Percentiles rank a stretch among this genome's conserved stretches.
These are phyloP conservation scores for Lipomyces mesembrius DNA, from an alignment of 805 yeast genomes.

Conservation along the genomic window DNA sequence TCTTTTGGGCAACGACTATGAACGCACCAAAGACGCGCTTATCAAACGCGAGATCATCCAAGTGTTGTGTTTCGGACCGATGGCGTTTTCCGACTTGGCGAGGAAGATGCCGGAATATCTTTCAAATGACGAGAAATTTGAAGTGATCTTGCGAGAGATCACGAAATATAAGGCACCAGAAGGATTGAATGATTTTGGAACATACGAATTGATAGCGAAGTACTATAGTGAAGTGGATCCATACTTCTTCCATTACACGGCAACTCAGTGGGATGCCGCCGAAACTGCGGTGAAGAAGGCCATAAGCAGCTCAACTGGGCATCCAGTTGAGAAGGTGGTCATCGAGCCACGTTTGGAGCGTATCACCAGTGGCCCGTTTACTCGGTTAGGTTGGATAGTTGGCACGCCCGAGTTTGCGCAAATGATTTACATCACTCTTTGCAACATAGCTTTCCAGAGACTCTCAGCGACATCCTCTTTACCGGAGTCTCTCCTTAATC, in stretches of 20 bases:
- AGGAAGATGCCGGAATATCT: slow-evolving; percentile 76
- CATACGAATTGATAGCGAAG: slow-evolving; percentile 68
- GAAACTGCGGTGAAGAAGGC: slow-evolving; percentile 62
- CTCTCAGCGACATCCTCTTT: slow-evolving; percentile 39
- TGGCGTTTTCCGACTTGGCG: slow-evolving; percentile 71
- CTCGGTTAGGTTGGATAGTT: slow-evolving; percentile 39
- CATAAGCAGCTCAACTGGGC: slow-evolving; percentile 49
- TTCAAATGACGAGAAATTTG: slow-evolving; percentile 74
- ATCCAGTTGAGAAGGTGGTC: slow-evolving; percentile 55
- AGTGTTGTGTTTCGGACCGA: slow-evolving; percentile 73
- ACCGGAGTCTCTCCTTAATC: slow-evolving; percentile 63
- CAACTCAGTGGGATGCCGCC: slow-evolving; percentile 85
- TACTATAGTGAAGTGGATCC: slow-evolving; percentile 69
- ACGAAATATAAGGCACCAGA: slow-evolving; percentile 69
- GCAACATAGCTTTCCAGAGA: slow-evolving; percentile 20
- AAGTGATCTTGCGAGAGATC: slow-evolving; percentile 57
- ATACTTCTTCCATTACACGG: slow-evolving; percentile 73
- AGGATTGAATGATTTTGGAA: slow-evolving; percentile 61
- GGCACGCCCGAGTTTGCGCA: slow-evolving; percentile 38
- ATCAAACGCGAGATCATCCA: slow-evolving; percentile 79
- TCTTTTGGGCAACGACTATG: slow-evolving; percentile 55
- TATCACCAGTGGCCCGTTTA: slow-evolving; percentile 44
- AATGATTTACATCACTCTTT: slow-evolving; percentile 31
- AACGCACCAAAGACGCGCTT: slow-evolving; percentile 49
- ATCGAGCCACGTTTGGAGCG: slow-evolving; percentile 57